A percentile compares a stretch with the other conserved stretches of the same genome.
phyloP scores from a whole-genome alignment of 148 eudicot genomes.

The Chenopodium formosanum region DNA sequence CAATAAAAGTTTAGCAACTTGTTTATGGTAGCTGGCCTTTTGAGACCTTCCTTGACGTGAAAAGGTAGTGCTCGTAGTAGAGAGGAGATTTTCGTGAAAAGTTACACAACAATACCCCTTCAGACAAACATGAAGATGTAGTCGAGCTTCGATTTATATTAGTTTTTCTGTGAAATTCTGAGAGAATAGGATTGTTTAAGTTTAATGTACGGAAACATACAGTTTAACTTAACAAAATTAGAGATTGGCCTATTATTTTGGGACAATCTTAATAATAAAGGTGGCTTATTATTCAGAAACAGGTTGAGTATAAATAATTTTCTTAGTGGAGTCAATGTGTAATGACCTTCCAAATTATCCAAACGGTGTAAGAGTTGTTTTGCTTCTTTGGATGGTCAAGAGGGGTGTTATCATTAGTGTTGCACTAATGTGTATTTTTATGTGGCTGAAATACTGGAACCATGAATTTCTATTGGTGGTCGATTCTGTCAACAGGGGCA shows the following conservation, averaged over 20 bases:
- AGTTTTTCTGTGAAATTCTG: too few relatives aligned
- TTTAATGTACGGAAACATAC: too few relatives aligned
- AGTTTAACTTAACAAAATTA: too few relatives aligned
- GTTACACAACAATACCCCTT: background rate
- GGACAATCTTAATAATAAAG: background rate
- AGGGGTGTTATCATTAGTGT: background rate
- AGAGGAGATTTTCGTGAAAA: too few relatives aligned
- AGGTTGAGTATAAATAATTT: background rate
- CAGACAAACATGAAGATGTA: background rate
- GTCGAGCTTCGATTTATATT: too few relatives aligned
- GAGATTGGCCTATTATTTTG: background rate
- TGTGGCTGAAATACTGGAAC: background rate
- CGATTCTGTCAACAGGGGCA: background rate
- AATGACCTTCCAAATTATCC: background rate
- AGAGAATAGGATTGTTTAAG: too few relatives aligned
- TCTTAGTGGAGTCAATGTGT: background rate
- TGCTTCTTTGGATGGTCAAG: background rate
- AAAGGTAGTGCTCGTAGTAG: background rate
- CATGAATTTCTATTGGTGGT: background rate
- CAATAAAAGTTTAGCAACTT: background rate
- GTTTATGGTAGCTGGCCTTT: slow-evolving; percentile 1
- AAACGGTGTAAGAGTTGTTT: background rate
- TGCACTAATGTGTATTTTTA: slow-evolving; percentile 2
- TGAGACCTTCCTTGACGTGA: background rate
- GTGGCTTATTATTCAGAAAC: background rate